phyloP scores from a whole-genome alignment of 768 basidiomycete genomes.

The Hydnomerulius pinastri region DNA sequence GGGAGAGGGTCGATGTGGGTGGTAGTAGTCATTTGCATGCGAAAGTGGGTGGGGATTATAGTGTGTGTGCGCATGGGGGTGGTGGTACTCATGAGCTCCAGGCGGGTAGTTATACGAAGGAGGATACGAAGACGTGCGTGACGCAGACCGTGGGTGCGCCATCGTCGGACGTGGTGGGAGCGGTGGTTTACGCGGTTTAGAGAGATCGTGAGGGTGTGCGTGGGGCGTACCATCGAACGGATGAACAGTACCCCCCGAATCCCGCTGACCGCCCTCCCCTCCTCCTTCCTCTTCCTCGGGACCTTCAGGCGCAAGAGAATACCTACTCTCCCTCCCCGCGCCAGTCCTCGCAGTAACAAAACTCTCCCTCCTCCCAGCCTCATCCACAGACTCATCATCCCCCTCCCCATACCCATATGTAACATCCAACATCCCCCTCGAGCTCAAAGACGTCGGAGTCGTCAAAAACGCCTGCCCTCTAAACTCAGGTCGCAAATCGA shows the following conservation, averaged over 20 bases:
- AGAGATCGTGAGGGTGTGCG: background rate
- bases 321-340: conserved; percentile 29
- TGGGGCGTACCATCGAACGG: conserved; percentile 13
- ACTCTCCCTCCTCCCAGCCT: conserved; percentile 57
- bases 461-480: conserved; percentile 34
- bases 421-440: conserved; percentile 23
- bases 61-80: conserved; percentile 14
- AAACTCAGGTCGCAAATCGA: conserved; percentile 60
- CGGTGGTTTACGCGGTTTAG: conserved; percentile 20
- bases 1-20: conserved; percentile 15
- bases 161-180: conserved; percentile 14
- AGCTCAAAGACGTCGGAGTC: conserved; percentile 28
- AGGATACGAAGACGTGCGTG: conserved; percentile 22
- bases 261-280: conserved; percentile 24
- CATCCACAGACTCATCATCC: conserved; percentile 45
- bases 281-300: conserved; percentile 27
- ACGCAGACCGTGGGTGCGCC: conserved; percentile 17
- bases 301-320: conserved; percentile 24
- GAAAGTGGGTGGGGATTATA: too few relatives aligned
- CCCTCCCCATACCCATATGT: conserved; percentile 25
- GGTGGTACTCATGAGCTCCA: conserved; percentile 18
- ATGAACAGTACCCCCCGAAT: conserved; percentile 26
- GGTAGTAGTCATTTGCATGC: conserved; percentile 13
- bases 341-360: conserved; percentile 51
- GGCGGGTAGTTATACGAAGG: conserved; percentile 26